Conservation (phyloP, 225 moss, liverwort and hornwort genomes). For the Neckera pumila region DNA sequence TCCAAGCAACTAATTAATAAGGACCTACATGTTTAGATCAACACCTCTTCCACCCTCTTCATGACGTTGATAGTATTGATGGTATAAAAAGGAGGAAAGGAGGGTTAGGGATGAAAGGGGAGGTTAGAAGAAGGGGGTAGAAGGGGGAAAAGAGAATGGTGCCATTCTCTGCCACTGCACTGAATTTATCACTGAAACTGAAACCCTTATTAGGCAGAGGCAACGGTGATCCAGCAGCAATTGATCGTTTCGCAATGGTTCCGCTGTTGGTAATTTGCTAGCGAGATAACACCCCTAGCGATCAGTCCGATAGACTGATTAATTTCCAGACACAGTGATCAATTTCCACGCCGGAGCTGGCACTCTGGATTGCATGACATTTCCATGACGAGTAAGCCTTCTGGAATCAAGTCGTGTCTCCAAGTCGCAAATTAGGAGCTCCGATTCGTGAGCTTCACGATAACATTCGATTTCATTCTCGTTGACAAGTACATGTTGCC, state of each 20-base stretch:
- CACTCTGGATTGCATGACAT: background rate
- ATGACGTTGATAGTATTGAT: no score
- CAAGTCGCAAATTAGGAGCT: background rate
- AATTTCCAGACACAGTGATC: background rate
- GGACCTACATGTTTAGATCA: no score
- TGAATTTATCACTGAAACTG: no score
- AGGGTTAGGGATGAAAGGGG: no score
- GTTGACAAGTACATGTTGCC: background rate
- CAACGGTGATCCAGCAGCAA: background rate
- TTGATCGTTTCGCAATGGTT: background rate
- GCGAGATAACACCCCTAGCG: background rate
- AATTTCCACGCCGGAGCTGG: background rate
- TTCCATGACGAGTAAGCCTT: background rate
- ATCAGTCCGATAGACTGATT: background rate
- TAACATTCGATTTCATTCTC: background rate
- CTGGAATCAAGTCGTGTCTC: background rate
- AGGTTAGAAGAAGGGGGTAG: no score
- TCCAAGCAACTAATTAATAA: no score
- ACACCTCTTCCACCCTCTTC: no score
- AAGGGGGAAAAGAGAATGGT: no score
- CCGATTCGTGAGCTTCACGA: background rate
- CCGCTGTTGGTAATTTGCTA: background rate
- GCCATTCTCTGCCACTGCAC: no score
- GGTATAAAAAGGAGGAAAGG: no score
- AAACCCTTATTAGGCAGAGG: background rate